Evolutionary conservation across 2,329 filamentous ascomycete species (phyloP), one percentile per base, ranked within the genome.

Genomic region (Ophiosphaerella korrae): DNA sequence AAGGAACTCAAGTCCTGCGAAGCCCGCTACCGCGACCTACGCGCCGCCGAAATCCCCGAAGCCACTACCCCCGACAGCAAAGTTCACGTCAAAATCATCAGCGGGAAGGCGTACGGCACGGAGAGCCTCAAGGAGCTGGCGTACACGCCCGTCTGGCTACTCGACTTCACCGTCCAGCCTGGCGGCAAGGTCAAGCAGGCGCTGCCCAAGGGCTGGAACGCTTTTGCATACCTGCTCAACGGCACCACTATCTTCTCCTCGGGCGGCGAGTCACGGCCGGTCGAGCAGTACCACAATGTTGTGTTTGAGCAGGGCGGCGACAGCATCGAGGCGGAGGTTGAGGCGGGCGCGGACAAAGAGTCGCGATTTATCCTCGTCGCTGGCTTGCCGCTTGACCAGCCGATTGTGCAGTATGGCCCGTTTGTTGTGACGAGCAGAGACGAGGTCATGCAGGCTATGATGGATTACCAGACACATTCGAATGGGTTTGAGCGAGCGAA

Each of bases 71-170:
- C 94, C 63, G 84, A 85, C 37, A 88, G 84, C 47, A 87, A 84
- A 56, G 91, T 96, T 14, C 81, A 80, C 35, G 82, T 97, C 60
- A 97, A 96, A 76, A 89, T 97, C 61, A 97, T 97, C 63, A 92
- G 88, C 1, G 94, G 93, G 16, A 85, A 88, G 70, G 88, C 86
- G 47, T 88, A 92, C 66, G 92, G 90, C 38, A 84, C 94, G 45
- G 92, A 97, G 69, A 91, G 87, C 12, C 84, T 96, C 45, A 86
- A 93, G 70, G 92, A 97, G 68, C 80, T 97, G 38, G 92, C 93
- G 12, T 97, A 97, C 75, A 97, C 93, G 1, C 94, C 94, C 0
- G 92, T 97, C n/a, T 97, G 93, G 93, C 81, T 96, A 55, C 80
- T 97, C 38, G 93, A 97, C 71, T 79, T 97, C 44, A 86, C 84